Percentiles rank a stretch among this genome's conserved stretches.
Conservation (phyloP, 1,284 basidiomycete species). For the Cystobasidium sp. region DNA sequence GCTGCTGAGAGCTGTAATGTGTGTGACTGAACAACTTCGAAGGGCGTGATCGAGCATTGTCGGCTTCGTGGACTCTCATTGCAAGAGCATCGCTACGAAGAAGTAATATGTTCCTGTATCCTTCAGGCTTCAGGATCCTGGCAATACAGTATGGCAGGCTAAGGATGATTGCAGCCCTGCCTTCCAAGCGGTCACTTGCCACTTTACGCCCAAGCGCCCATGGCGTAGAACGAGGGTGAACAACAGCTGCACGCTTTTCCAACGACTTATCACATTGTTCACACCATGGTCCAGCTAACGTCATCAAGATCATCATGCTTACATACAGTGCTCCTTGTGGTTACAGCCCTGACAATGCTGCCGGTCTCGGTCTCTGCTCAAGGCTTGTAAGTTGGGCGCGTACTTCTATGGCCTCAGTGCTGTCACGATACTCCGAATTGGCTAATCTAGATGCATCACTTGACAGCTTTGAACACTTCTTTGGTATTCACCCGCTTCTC, state of each 20-base stretch:
- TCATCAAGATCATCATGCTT: neutral
- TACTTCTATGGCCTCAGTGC: neutral
- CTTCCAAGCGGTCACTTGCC: no score
- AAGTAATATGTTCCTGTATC: no score
- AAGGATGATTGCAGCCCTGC: no score
- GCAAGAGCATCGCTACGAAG: no score
- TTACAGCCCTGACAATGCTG: neutral
- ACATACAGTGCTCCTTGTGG: neutral
- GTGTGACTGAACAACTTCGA: neutral
- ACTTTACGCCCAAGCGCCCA: no score
- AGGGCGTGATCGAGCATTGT: constrained; percentile 1
- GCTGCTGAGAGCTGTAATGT: neutral
- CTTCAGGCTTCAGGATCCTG: no score
- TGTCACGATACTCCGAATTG: neutral
- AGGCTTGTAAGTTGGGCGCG: constrained; percentile 25
- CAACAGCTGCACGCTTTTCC: no score
- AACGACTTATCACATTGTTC: neutral
- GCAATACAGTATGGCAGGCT: no score
- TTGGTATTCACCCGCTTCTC: constrained; percentile 1
- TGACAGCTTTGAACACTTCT: constrained; percentile 39
- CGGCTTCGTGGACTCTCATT: no score
- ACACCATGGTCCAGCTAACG: neutral
- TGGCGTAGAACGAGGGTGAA: no score
- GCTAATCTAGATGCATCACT: neutral
- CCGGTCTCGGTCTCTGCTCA: constrained; percentile 16